Conservation (phyloP, 352 stramenopile genomes). For the Lagenidium giganteum region DNA sequence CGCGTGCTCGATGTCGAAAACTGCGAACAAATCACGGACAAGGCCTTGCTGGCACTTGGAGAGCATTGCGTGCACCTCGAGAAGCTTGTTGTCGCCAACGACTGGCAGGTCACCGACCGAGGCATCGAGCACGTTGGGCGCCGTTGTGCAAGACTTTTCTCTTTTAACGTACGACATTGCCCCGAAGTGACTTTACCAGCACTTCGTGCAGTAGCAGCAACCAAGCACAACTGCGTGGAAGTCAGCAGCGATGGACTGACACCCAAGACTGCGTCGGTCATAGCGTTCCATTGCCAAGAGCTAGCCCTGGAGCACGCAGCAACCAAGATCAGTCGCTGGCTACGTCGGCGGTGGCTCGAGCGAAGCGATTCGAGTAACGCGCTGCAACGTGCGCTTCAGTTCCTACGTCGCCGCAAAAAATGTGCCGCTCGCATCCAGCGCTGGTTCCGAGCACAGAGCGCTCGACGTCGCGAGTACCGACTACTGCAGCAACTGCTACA, state of each 20-base stretch:
- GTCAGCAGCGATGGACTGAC: conserved; percentile 34
- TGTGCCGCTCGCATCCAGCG: conserved; percentile 44
- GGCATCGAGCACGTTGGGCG: conserved; percentile 22
- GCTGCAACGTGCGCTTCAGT: conserved; percentile 36
- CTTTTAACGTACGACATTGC: conserved; percentile 55
- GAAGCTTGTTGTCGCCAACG: conserved; percentile 52
- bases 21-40: conserved; percentile 67
- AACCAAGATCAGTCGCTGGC: conserved; percentile 38
- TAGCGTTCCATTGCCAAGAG: conserved; percentile 35
- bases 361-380: conserved; percentile 29
- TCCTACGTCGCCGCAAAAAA: conserved; percentile 36
- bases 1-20: conserved; percentile 56
- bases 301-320: conserved; percentile 23
- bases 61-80: conserved; percentile 33
- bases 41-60: conserved; percentile 26
- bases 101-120: conserved; percentile 67
- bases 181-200: conserved; percentile 46
- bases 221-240: conserved; percentile 29
- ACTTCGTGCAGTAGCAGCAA: conserved; percentile 29
- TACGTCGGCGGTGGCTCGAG: conserved; percentile 22
- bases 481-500: conserved; percentile 19
- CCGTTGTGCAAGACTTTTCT: conserved; percentile 24
- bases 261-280: conserved; percentile 41
- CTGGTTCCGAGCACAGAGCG: conserved; percentile 30
- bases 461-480: conserved; percentile 14